Percentiles rank a stretch among this genome's conserved stretches.
Conservation (phyloP, 495 filamentous ascomycete species). For the Hyaloscypha variabilis region DNA sequence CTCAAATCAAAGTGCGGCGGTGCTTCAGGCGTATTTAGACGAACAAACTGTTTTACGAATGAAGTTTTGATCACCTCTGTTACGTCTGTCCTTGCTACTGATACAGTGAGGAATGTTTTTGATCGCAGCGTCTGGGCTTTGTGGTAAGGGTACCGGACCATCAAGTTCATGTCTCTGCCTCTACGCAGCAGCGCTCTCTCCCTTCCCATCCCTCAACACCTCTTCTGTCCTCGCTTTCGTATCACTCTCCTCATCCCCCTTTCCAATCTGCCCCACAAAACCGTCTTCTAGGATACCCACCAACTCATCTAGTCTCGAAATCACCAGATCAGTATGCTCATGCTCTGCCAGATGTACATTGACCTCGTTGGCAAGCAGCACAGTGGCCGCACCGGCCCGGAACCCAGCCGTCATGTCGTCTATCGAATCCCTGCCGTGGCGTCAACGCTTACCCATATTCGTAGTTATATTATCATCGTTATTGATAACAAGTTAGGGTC, state of each 20-base stretch:
- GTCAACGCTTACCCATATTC: background rate
- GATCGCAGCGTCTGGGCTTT: background rate
- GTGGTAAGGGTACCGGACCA: background rate
- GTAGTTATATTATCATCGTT: background rate
- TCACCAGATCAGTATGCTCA: slow-evolving; percentile 75
- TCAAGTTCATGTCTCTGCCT: too few relatives aligned
- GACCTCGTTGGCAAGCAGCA: slow-evolving; percentile 79
- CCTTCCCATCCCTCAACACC: slow-evolving; percentile 24
- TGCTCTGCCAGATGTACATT: slow-evolving; percentile 75
- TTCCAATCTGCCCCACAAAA: slow-evolving; percentile 48
- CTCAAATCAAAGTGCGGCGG: slow-evolving; percentile 24
- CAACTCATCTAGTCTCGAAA: slow-evolving; percentile 69
- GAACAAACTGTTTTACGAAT: background rate
- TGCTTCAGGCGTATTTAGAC: slow-evolving; percentile 19
- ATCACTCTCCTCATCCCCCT: slow-evolving; percentile 28
- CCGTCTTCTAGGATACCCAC: slow-evolving; percentile 70
- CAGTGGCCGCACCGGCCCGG: slow-evolving; percentile 84
- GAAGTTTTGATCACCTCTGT: too few relatives aligned
- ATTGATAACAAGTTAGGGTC: too few relatives aligned
- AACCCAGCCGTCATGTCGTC: slow-evolving; percentile 94
- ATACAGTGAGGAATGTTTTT: background rate
- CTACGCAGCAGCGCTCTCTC: slow-evolving; percentile 5
- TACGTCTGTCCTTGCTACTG: too few relatives aligned
- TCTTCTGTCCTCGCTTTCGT: slow-evolving; percentile 23
- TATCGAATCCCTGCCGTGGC: slow-evolving; percentile 73